phyloP scores from a whole-genome alignment of 768 basidiomycete species.

The Crepidotus variabilis region DNA sequence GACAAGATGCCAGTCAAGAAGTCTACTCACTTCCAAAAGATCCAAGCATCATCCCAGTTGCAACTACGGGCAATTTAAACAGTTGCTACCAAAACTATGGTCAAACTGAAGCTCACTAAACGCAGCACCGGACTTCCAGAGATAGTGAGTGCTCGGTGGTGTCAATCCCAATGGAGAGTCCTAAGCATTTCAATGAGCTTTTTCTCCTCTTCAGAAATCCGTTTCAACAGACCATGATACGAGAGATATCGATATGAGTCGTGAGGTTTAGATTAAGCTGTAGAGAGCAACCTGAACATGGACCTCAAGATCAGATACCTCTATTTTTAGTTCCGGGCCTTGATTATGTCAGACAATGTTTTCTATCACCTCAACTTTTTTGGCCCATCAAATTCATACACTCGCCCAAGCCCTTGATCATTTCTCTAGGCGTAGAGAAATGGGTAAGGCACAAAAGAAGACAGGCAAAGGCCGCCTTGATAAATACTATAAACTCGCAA shows the following conservation, averaged over 20 bases:
- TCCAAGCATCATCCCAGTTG: conserved; percentile 55
- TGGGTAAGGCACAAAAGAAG: conserved; percentile 89
- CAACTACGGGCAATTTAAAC: conserved; percentile 14
- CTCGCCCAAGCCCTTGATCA: neutral
- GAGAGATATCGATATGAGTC: neutral
- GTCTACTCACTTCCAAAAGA: conserved; percentile 53
- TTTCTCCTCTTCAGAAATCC: too few species aligned
- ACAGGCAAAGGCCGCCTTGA: conserved; percentile 94
- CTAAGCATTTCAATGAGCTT: neutral
- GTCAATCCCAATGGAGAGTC: neutral
- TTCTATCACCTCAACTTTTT: neutral
- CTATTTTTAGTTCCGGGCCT: neutral
- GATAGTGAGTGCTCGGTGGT: neutral
- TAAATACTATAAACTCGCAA: conserved; percentile 96
- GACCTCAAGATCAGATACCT: neutral
- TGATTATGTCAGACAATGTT: neutral
- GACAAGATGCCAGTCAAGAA: neutral
- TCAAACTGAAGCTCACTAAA: neutral
- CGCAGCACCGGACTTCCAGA: neutral
- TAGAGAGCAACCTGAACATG: neutral
- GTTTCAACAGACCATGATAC: neutral
- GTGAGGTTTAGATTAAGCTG: neutral
- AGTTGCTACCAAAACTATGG: neutral
- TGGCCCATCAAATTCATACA: too few species aligned
- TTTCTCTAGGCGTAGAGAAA: conserved; percentile 17